These are phyloP conservation scores for Aspergillus niger DNA, from an alignment of 2,329 filamentous ascomycete species.

Conservation along the genomic window DNA sequence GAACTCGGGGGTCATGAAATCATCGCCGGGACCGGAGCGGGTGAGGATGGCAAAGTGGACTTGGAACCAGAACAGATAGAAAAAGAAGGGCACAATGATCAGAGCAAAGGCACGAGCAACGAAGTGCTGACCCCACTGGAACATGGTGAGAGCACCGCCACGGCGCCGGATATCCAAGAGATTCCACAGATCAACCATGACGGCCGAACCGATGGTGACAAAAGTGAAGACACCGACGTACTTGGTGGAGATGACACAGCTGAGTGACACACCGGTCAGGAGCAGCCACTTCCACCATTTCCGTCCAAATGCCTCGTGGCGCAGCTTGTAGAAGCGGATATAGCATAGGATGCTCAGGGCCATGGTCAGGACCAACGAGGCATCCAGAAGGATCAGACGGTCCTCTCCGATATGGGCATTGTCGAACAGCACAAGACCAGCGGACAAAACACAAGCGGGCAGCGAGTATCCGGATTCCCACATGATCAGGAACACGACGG, in stretches of 20 bases:
- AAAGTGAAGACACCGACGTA: slow-evolving; percentile 97
- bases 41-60: slow-evolving; percentile 92
- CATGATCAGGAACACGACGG: slow-evolving; percentile 96
- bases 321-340: slow-evolving; percentile 95
- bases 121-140: slow-evolving; percentile 86
- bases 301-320: slow-evolving; percentile 82
- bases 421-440: slow-evolving; percentile 86
- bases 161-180: slow-evolving; percentile 85
- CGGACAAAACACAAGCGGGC: slow-evolving; percentile 84
- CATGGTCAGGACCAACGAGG: slow-evolving; percentile 93
- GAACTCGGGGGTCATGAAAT: slow-evolving; percentile 98
- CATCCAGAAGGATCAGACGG: slow-evolving; percentile 89
- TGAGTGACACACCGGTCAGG: slow-evolving; percentile 88
- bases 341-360: slow-evolving; percentile 91
- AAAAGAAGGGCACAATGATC: slow-evolving; percentile 89
- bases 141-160: slow-evolving; percentile 75
- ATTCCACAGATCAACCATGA: slow-evolving; percentile 93
- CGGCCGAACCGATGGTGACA: slow-evolving; percentile 91
- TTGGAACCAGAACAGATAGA: slow-evolving; percentile 99
- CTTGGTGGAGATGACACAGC: slow-evolving; percentile 97
- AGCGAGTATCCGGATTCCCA: slow-evolving; percentile 99
- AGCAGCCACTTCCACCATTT: slow-evolving; percentile 99
- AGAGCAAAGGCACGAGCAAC: slow-evolving; percentile 80
- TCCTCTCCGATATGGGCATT: slow-evolving; percentile 98
- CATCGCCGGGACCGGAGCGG: slow-evolving; percentile 89